phyloP scores from a whole-genome alignment of 768 basidiomycete genomes.

The Leccinum variicolor region DNA sequence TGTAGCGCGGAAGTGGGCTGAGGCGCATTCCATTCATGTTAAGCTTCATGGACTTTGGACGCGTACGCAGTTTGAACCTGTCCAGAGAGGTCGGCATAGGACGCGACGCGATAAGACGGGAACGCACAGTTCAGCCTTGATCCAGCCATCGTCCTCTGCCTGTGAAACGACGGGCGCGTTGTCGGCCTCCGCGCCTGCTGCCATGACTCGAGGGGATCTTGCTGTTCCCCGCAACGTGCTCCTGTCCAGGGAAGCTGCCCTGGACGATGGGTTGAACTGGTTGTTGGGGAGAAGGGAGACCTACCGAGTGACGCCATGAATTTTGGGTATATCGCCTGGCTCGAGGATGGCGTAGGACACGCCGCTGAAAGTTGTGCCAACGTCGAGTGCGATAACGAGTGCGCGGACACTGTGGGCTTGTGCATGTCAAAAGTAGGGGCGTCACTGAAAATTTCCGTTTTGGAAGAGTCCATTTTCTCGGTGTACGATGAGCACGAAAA shows the following conservation, averaged over 20 bases:
- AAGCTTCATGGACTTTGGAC: constrained; percentile 74
- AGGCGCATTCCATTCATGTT: constrained; percentile 85
- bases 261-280: constrained; percentile 13
- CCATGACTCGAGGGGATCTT: constrained; percentile 80
- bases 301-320: constrained; percentile 76
- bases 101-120: background rate
- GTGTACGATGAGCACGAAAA: too few relatives aligned
- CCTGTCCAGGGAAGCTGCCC: constrained; percentile 75
- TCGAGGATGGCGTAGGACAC: constrained; percentile 83
- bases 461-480: too few relatives aligned
- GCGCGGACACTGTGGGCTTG: constrained; percentile 59
- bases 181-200: constrained; percentile 77
- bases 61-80: constrained; percentile 78
- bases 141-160: constrained; percentile 78
- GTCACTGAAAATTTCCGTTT: too few relatives aligned
- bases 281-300: constrained; percentile 8
- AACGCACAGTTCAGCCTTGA: constrained; percentile 69
- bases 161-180: constrained; percentile 33
- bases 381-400: constrained; percentile 76
- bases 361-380: constrained; percentile 82
- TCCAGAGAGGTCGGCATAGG: background rate
- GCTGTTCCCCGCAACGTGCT: constrained; percentile 81
- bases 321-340: constrained; percentile 77
- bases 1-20: constrained; percentile 60
- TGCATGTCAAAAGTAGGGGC: too few relatives aligned